Evolutionary conservation across 2,329 filamentous ascomycete genomes (phyloP).

Genomic region (Exophiala viscosa): DNA sequence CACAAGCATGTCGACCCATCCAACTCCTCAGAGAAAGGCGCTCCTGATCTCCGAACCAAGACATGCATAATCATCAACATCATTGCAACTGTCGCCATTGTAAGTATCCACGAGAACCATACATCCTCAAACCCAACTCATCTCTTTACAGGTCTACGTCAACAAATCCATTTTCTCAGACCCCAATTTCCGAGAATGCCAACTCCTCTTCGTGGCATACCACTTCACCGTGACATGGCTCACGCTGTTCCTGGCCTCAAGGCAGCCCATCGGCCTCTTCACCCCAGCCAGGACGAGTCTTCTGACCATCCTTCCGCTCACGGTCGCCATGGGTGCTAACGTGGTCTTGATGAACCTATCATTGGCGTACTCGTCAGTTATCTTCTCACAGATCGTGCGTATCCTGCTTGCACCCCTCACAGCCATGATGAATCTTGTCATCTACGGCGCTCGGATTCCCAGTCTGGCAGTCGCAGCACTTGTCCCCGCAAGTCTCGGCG

Average conservation of each 20-base stretch:
- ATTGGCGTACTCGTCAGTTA: conserved; percentile 63
- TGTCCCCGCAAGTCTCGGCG: conserved; percentile 59
- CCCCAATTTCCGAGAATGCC: conserved; percentile 57
- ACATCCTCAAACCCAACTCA: neutral
- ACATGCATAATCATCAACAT: conserved; percentile 61
- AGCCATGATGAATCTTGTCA: conserved; percentile 60
- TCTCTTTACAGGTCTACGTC: conserved; percentile 56
- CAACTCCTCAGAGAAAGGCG: neutral
- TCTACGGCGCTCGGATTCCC: conserved; percentile 58
- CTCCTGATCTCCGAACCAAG: conserved; percentile 3
- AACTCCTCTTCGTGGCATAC: conserved; percentile 64
- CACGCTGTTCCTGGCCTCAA: conserved; percentile 60
- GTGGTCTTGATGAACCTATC: conserved; percentile 67
- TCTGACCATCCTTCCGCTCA: conserved; percentile 60
- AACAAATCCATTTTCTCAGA: conserved; percentile 69
- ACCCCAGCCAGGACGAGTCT: conserved; percentile 54
- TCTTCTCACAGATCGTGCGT: conserved; percentile 67
- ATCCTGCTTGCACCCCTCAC: conserved; percentile 65
- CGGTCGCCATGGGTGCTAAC: conserved; percentile 64
- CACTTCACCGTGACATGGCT: conserved; percentile 65
- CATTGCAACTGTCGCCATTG: conserved; percentile 61
- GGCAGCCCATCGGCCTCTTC: conserved; percentile 58
- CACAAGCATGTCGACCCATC: too few relatives aligned
- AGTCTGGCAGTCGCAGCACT: conserved; percentile 53
- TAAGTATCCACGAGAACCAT: conserved; percentile 34